Conservation (phyloP, 2,329 filamentous ascomycete genomes). For the Harringtonia lauricola region DNA sequence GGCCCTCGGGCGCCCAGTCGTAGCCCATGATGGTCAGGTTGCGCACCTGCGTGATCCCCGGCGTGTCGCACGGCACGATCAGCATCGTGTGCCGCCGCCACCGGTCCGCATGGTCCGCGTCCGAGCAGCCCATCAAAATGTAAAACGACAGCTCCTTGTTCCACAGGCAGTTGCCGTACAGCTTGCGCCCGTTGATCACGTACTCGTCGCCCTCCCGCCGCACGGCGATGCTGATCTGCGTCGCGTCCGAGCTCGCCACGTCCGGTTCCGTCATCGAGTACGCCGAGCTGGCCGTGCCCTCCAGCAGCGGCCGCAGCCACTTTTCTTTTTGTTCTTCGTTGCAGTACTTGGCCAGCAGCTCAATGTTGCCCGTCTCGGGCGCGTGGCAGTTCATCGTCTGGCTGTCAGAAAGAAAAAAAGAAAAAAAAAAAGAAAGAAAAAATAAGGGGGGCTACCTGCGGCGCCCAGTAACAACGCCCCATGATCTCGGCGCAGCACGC, state of each 20-base stretch:
- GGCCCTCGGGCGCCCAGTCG: conserved; percentile 96
- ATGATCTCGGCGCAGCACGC: conserved; percentile 95
- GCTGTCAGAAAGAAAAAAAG: too few species aligned
- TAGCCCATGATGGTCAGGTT: conserved; percentile 94
- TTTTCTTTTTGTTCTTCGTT: conserved; percentile 72
- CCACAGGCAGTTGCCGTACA: conserved; percentile 95
- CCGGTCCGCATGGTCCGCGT: conserved; percentile 55
- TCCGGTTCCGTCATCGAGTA: conserved; percentile 94
- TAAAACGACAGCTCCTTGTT: conserved; percentile 89
- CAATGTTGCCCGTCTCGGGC: conserved; percentile 92
- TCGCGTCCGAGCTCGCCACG: conserved; percentile 81
- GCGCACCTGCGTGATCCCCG: conserved; percentile 83
- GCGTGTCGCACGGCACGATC: conserved; percentile 68
- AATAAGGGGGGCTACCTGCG: too few species aligned
- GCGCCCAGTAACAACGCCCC: conserved; percentile 73
- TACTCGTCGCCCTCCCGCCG: conserved; percentile 76
- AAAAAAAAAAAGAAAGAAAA: too few species aligned
- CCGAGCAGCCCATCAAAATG: conserved; percentile 81
- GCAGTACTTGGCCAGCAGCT: conserved; percentile 85
- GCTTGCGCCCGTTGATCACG: conserved; percentile 92
- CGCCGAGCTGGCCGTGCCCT: conserved; percentile 76
- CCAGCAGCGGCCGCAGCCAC: conserved; percentile 73
- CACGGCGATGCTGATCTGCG: conserved; percentile 82
- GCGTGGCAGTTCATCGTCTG: conserved; percentile 84
- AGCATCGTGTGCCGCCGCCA: conserved; percentile 93